Percentiles rank a stretch among this genome's conserved stretches.
Conservation (phyloP, 176 grass and related monocot genomes). For the Lolium multiflorum region DNA sequence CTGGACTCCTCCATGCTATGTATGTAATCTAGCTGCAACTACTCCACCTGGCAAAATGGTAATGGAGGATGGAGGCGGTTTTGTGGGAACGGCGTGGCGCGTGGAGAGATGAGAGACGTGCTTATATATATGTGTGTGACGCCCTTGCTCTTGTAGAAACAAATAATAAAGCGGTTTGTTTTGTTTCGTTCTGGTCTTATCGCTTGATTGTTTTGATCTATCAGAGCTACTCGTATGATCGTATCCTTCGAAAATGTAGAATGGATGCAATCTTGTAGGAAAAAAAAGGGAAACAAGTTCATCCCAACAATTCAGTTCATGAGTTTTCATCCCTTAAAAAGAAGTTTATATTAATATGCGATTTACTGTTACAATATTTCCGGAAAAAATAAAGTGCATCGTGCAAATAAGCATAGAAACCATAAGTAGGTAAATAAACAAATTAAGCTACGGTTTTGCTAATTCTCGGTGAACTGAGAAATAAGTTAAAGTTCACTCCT, state of each 20-base stretch:
- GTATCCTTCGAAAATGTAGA: not conserved
- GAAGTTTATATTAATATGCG: no score
- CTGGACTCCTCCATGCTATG: not conserved
- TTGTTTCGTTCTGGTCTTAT: slow-evolving; percentile 7
- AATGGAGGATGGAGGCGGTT: slow-evolving; percentile 8
- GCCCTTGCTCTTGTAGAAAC: not conserved
- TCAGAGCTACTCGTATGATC: not conserved
- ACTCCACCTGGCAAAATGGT: not conserved
- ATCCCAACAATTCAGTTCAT: not conserved
- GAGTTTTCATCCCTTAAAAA: not conserved
- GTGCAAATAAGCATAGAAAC: no score
- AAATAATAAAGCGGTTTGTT: not conserved
- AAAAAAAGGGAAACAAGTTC: not conserved
- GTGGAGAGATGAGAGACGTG: not conserved
- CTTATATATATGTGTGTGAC: slow-evolving; percentile 12
- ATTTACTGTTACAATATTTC: no score
- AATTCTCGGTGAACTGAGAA: no score
- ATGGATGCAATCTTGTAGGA: not conserved
- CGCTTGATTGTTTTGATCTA: not conserved
- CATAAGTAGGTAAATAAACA: no score
- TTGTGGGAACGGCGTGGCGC: not conserved
- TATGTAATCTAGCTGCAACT: not conserved
- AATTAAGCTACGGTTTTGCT: no score
- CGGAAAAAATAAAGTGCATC: no score
- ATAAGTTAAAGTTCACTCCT: no score